A percentile compares a stretch with the other conserved stretches of the same genome.
phyloP scores from a whole-genome alignment of 306 rosid species.

The Senna siamea region DNA sequence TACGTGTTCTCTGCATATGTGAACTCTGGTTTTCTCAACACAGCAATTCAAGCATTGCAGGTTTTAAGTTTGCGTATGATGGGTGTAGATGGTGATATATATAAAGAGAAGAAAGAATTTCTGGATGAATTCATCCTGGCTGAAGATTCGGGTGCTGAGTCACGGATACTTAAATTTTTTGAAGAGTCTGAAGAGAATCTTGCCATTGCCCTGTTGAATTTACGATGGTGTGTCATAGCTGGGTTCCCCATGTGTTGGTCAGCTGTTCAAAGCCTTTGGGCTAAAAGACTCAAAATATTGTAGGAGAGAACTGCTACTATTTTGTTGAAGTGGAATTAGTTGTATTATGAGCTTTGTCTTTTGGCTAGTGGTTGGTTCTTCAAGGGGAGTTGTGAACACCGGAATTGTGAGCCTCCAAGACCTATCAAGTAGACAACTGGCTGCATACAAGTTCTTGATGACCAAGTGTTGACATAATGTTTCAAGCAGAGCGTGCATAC shows the following conservation, averaged over 20 bases:
- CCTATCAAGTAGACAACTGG: background rate
- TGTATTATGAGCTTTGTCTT: background rate
- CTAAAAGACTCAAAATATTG: slow-evolving; percentile 53
- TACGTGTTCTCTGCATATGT: slow-evolving; percentile 73
- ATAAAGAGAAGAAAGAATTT: slow-evolving; percentile 37
- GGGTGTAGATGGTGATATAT: slow-evolving; percentile 43
- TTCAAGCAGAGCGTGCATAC: background rate
- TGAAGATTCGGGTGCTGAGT: slow-evolving; percentile 58
- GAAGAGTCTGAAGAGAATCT: slow-evolving; percentile 51
- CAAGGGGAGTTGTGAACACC: background rate
- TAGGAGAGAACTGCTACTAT: slow-evolving; percentile 2
- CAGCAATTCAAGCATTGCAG: slow-evolving; percentile 74
- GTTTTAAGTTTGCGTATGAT: slow-evolving; percentile 70
- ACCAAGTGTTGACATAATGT: background rate
- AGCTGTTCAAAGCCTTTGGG: slow-evolving; percentile 70
- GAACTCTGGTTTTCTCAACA: slow-evolving; percentile 55
- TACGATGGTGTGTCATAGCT: slow-evolving; percentile 71
- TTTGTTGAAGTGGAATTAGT: background rate
- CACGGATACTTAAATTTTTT: slow-evolving; percentile 57
- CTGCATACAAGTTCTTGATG: slow-evolving; percentile 2
- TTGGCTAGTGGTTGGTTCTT: slow-evolving; percentile 20
- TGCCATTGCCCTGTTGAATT: slow-evolving; percentile 68
- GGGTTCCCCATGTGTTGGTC: slow-evolving; percentile 66
- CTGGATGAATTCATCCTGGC: slow-evolving; percentile 58
- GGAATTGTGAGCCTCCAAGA: background rate